A percentile compares a stretch with the other conserved stretches of the same genome.
Evolutionary conservation across 352 stramenopile genomes (phyloP).

Genomic region (Phytophthora rubi): DNA sequence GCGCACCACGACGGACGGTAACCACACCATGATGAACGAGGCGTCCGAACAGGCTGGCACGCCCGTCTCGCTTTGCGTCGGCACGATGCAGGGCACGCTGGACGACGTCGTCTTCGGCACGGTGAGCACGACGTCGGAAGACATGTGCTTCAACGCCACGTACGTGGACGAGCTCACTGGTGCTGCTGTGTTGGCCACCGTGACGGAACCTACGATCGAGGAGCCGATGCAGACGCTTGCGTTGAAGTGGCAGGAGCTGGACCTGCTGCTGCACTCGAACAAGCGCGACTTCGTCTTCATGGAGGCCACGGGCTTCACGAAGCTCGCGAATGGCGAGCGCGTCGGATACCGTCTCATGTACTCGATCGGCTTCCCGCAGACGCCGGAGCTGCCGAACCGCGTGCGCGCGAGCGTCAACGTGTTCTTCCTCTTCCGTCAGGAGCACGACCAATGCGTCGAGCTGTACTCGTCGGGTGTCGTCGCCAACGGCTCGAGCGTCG

Average conservation of each 20-base stretch:
- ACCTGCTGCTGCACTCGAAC: slow-evolving; percentile 37
- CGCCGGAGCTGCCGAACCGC: slow-evolving; percentile 35
- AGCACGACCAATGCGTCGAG: slow-evolving; percentile 36
- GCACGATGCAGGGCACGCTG: slow-evolving; percentile 43
- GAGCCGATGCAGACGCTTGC: slow-evolving; percentile 40
- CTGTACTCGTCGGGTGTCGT: slow-evolving; percentile 39
- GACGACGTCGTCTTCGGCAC: slow-evolving; percentile 49
- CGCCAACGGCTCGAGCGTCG: slow-evolving; percentile 32
- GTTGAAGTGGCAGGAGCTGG: slow-evolving; percentile 44
- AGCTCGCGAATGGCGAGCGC: slow-evolving; percentile 38
- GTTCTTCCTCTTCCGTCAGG: slow-evolving; percentile 45
- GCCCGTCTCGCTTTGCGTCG: slow-evolving; percentile 36
- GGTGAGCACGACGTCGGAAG: slow-evolving; percentile 34
- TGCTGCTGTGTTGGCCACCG: slow-evolving; percentile 29
- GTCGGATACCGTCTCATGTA: slow-evolving; percentile 51
- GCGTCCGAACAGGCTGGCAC: slow-evolving; percentile 38
- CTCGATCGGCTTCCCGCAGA: slow-evolving; percentile 46
- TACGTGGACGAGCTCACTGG: slow-evolving; percentile 42
- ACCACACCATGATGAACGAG: slow-evolving; percentile 37
- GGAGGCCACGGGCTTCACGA: slow-evolving; percentile 43
- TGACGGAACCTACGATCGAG: slow-evolving; percentile 36
- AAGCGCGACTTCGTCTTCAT: slow-evolving; percentile 53
- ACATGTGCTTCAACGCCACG: slow-evolving; percentile 44
- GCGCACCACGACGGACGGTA: slow-evolving; percentile 37
- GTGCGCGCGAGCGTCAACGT: slow-evolving; percentile 38